Base-by-base conservation (phyloP, 2,329 filamentous ascomycete genomes). In the Fusarium lateritium region DNA sequence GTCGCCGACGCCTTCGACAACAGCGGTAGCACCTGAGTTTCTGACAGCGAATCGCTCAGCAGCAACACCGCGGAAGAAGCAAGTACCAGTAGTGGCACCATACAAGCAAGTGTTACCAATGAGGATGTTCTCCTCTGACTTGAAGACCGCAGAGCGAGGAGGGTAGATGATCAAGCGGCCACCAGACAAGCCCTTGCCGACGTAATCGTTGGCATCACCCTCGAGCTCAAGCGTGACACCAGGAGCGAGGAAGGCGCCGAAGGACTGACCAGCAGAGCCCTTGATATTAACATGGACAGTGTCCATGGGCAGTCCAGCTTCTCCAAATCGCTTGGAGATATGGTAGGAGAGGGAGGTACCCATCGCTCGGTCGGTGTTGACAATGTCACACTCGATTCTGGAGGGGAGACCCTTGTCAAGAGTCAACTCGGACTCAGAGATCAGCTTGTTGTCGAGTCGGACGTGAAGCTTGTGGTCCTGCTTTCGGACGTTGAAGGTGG, bases 401-500 rank as follows among this genome's bases (percentile, higher is more conserved):
- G 93, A 96, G 15, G 95, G 95, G 17, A 98, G 84, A 33, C 95
- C 94, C 85, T 97, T 98, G 82, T 98, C 94, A 14, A 98, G 87
- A 39, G 95, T 97, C 73, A 97, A 85, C 81, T 98, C 95, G 10
- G 94, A 94, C 82, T 98, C 95, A 1, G 94, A 94, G 75, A 98
- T 97, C 57, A 98, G 88, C 85, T 98, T 98, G 84, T 98, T 98
- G 80, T 98, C 95, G 13, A 98, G 86, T 75, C 95, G 93, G 67
- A 94, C 90, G 79, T 98, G 94, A 21, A 98, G 91, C 77, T 92
- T 91, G 82, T 98, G 95, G 74, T 98, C 95, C 82, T 98, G 95
- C 86, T 97, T 98, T 81, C 95, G 92, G 61, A 98, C 94, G 76
- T 98, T 98, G 88, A 97, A 98, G 13, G 94, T 98, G 39, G 95